Evolutionary conservation across 176 grass and related monocot genomes (phyloP).

Genomic region (Carex littledalei): DNA sequence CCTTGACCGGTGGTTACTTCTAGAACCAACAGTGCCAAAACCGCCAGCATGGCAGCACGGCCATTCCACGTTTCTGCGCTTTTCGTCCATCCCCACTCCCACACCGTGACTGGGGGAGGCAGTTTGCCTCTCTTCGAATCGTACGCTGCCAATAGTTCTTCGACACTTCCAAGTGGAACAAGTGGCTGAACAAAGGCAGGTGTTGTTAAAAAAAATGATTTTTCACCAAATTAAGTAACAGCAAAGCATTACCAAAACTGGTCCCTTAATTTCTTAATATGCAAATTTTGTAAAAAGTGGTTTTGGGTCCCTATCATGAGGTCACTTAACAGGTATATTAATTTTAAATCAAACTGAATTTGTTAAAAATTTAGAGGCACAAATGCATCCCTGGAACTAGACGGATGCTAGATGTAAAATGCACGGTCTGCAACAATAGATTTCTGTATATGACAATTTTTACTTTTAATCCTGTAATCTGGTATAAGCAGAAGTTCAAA

Average conservation of each 20-base stretch:
- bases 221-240: not conserved
- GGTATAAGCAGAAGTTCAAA: not conserved
- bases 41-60: constrained; percentile 86
- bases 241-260: not conserved
- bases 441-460: not conserved
- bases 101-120: constrained; percentile 77
- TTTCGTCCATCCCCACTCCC: constrained; percentile 99
- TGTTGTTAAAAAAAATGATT: not conserved
- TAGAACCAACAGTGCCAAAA: constrained; percentile 62
- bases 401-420: not conserved
- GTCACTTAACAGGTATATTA: not conserved
- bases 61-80: constrained; percentile 98
- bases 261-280: not conserved
- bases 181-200: constrained; percentile 55
- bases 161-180: constrained; percentile 89
- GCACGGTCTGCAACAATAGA: not conserved
- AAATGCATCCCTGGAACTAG: not conserved
- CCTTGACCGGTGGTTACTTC: constrained; percentile 93
- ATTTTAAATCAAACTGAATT: not conserved
- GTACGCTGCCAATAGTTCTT: constrained; percentile 86
- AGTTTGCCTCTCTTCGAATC: constrained; percentile 76
- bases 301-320: not conserved
- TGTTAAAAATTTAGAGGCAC: not conserved
- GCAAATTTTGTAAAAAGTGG: not conserved
- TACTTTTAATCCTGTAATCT: not conserved